These are phyloP conservation scores for Ramaria rubella DNA, from an alignment of 768 basidiomycete species.

Conservation along the genomic window DNA sequence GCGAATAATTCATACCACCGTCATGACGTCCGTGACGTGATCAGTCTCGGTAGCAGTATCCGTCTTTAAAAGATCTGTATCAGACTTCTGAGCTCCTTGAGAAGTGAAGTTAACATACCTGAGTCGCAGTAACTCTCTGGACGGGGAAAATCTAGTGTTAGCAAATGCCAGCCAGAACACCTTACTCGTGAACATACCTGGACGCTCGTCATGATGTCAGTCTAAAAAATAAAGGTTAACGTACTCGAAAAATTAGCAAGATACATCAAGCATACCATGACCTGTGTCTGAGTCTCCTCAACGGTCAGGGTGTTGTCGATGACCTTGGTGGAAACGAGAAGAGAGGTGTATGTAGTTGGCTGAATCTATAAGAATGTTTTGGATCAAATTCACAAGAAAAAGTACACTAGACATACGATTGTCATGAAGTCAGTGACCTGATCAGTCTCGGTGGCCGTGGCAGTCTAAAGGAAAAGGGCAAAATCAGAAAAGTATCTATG, in stretches of 20 bases:
- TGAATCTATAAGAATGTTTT: conserved; percentile 30
- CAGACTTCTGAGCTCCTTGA: conserved; percentile 22
- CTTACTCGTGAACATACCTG: conserved; percentile 5
- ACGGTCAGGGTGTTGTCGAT: conserved; percentile 45
- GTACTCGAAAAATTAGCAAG: neutral
- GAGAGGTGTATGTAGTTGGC: conserved; percentile 59
- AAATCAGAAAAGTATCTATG: too few relatives aligned
- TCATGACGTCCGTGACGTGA: conserved; percentile 36
- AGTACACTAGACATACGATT: neutral
- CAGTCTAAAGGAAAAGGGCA: too few relatives aligned
- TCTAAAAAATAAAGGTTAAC: conserved; percentile 11
- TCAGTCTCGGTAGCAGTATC: conserved; percentile 49
- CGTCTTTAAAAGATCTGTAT: conserved; percentile 37
- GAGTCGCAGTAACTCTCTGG: neutral
- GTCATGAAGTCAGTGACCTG: conserved; percentile 32
- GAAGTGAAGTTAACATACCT: neutral
- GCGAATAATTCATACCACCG: neutral
- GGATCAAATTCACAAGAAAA: neutral
- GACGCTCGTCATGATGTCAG: conserved; percentile 29
- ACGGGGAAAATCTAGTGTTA: neutral
- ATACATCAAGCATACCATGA: conserved; percentile 16
- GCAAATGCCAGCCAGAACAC: neutral
- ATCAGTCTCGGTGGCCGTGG: conserved; percentile 56
- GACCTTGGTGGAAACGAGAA: conserved; percentile 17
- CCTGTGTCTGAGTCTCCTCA: conserved; percentile 35